Evolutionary conservation across 2,329 filamentous ascomycete genomes (phyloP), one percentile per base, ranked within the genome.

Genomic region (Venturia aucupariae): DNA sequence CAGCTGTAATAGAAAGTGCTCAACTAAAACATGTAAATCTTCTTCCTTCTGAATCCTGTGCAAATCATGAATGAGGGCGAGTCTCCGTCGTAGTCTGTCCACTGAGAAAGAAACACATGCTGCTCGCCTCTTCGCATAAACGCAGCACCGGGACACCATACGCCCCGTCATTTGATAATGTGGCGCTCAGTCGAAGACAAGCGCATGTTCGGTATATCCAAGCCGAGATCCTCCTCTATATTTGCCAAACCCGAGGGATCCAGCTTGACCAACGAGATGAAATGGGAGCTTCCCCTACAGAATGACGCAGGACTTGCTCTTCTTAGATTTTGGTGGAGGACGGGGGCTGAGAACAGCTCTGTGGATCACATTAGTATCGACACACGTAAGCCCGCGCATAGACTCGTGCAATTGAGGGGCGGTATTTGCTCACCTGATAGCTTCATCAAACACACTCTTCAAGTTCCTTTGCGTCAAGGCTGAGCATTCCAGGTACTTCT

Each of bases 381-480:
- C 22, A 13, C n/a, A 5, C 17, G 41, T 15, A n/a, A 5, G 17
- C 17, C 15, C 41, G 41, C 42, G 42, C 22, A 24, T 51, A 13
- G 10, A 51, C 2, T 24, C 46, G 46, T 24, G 46, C 46, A 51
- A 13, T 51, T 22, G 22, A 13, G 22, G 46, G 22, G 27, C 5
- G 35, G n/a, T 15, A 60, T 11, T n/a, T 44, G 38, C 88, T 71
- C 80, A 97, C 94, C 94, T 88, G 74, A 99, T 99, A 41, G 94
- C 94, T 79, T 97, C 93, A 74, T 99, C 94, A 74, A 99, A 99
- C 60, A 99, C 94, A 72, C 91, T 96, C 87, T 99, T 99, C 71
- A 99, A 79, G 77, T 97, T 97, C 73, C 93, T 84, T 81, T 97
- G 94, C 44, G 94, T 99, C 70, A 99, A 81, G 60, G 94, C 94